Evolutionary conservation across 2,329 filamentous ascomycete species (phyloP).

Genomic region (Cytospora schulzeri): DNA sequence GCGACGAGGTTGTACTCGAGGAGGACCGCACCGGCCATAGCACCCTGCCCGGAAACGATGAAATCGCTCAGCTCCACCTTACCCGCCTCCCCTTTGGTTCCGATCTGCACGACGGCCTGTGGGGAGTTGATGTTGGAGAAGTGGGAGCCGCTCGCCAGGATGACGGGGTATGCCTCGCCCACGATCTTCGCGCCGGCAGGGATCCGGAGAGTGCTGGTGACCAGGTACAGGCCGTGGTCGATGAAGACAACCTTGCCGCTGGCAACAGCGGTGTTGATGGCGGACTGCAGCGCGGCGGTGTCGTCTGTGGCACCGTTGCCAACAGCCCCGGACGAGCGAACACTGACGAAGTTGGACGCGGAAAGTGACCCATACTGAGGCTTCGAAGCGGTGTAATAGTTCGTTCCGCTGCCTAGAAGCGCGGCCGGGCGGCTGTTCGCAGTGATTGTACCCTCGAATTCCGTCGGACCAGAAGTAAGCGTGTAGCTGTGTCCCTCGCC

Average conservation of each 20-base stretch:
- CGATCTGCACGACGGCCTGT: conserved; percentile 63
- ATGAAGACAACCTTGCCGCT: conserved; percentile 57
- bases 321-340: conserved; percentile 36
- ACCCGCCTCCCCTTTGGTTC: conserved; percentile 61
- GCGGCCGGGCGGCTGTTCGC: conserved; percentile 51
- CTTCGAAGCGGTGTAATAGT: conserved; percentile 67
- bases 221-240: conserved; percentile 57
- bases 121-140: conserved; percentile 64
- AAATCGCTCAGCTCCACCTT: conserved; percentile 71
- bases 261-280: conserved; percentile 53
- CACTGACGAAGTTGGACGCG: conserved; percentile 59
- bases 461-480: conserved; percentile 39
- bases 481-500: conserved; percentile 69
- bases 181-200: conserved; percentile 53
- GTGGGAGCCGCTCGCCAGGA: conserved; percentile 56
- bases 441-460: conserved; percentile 52
- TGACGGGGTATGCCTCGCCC: conserved; percentile 57
- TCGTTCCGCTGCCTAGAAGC: conserved; percentile 50
- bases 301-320: conserved; percentile 62
- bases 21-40: conserved; percentile 67
- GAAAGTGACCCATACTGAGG: conserved; percentile 67
- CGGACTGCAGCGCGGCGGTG: conserved; percentile 58
- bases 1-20: conserved; percentile 71
- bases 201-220: conserved; percentile 50
- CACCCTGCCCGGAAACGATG: conserved; percentile 68